Percentiles rank a stretch among this genome's conserved stretches.
Conservation (phyloP, 352 stramenopile genomes). For the Salisapilia sapeloensis region DNA sequence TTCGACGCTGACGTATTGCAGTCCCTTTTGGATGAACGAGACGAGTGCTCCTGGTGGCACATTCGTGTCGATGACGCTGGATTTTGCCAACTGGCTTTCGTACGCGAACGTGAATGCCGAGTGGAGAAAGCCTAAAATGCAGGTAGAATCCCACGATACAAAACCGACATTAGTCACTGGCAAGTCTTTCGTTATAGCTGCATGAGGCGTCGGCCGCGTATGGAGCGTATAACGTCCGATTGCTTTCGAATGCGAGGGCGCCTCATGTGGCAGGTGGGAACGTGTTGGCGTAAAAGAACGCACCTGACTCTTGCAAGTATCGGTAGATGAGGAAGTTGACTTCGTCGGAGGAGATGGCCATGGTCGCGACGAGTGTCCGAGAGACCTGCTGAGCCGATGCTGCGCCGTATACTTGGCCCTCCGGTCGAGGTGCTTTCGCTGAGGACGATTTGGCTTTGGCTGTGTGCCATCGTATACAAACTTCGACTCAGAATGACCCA, state of each 20-base stretch:
- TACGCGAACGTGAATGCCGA: conserved; percentile 98
- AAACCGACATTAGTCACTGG: neutral
- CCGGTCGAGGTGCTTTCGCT: no score
- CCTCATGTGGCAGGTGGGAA: no score
- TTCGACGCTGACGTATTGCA: conserved; percentile 90
- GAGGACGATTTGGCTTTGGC: no score
- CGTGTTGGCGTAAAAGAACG: conserved; percentile 9
- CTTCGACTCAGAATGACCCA: no score
- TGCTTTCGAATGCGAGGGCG: no score
- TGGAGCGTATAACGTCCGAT: no score
- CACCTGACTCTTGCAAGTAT: conserved; percentile 92
- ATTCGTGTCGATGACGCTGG: conserved; percentile 82
- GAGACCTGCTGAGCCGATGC: neutral
- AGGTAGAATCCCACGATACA: neutral
- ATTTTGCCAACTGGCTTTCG: conserved; percentile 92
- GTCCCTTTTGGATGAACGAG: conserved; percentile 96
- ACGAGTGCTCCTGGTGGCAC: conserved; percentile 94
- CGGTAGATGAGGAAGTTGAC: conserved; percentile 97
- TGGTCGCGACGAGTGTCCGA: conserved; percentile 7
- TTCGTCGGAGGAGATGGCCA: conserved; percentile 91
- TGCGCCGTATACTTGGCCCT: neutral
- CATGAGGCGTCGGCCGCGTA: no score
- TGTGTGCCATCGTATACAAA: no score
- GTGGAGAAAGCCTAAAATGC: conserved; percentile 84
- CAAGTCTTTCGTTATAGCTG: no score